Evolutionary conservation across 2,329 filamentous ascomycete species (phyloP), one percentile per base, ranked within the genome.

Genomic region (Blumeria hordei): DNA sequence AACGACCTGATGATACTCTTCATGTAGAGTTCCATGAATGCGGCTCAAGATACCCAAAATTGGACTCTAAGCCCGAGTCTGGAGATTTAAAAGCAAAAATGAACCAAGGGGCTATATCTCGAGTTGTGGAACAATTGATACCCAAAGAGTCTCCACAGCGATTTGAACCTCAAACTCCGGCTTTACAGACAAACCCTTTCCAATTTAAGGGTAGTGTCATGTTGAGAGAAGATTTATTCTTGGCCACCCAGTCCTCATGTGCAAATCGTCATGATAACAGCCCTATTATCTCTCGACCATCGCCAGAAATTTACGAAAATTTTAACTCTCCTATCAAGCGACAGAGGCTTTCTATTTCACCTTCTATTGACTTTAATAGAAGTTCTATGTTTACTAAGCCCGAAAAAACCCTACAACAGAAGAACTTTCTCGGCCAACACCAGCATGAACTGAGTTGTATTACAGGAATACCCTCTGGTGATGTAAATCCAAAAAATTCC

Each of bases 211-310:
- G 64, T 2, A 63, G 59, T 43, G 61, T 65, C 4, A 56, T 65
- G 55, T 63, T 63, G 35, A 58, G 51, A 5, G 32, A 57, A 14
- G 62, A 64, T 21, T 55, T 66, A 50, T 66, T 66, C 56, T 57
- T 59, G 33, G 63, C 63, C 3, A 65, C 64, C 2, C 64, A 66
- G 44, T 59, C 62, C 12, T 64, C 64, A 9, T 64, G 63, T 3
- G 55, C 62, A 36, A 60, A 58, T 12, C 58, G 58, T 9, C 41
- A 59, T 54, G 14, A 59, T 18, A 55, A 53, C 11, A 64, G 60
- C 51, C 62, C 62, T 12, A 61, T 59, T 2, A 65, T 63, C 7
- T 61, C 62, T 18, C 57, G 63, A 34, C 64, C 64, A 34, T 66
- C 64, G 9, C 64, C 63, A 4, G 56, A 64, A 47, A 54, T 60